Evolutionary conservation across 2,329 filamentous ascomycete species (phyloP), one percentile per base, ranked within the genome.

Genomic region (Colletotrichum scovillei): DNA sequence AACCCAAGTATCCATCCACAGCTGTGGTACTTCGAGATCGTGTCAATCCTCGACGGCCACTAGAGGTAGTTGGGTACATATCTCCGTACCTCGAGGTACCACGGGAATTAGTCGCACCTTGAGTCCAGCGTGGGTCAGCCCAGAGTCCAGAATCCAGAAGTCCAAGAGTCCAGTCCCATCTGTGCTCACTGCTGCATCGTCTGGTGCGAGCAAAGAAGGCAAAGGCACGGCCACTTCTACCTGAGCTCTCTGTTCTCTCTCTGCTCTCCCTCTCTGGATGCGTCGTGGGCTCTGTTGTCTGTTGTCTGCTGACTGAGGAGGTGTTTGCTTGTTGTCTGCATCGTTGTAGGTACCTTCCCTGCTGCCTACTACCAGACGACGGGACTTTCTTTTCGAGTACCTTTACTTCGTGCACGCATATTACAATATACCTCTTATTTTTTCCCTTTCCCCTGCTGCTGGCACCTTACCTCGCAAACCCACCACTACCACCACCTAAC

Each of bases 21-120:
- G 42, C 42, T 49, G 16, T 2, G 19, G 42, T 49, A 49, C 42
- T 49, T 49, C 8, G 19, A 49, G 42, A 22, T 26, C 60, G 42
- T 42, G 16, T n/a, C 16, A n/a, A 30, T 9, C 9, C 52, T 55
- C 30, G 42, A 65, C 32, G 19, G n/a, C 11, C 35, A 70, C 67
- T 67, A 70, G 59, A 72, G 59, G 70, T 55, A 55, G 66, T 22
- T 65, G 42, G 42, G 19, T 49, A 49, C 42, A 49, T 49, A 22
- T 22, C 4, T 22, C 19, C 42, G 38, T 42, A 42, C 38, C 16
- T 42, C 7, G 38, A 42, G 38, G 38, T 42, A 42, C 38, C 38
- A 19, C 5, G 38, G 16, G 38, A 42, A 49, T 11, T 49, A 22
- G 63, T 55, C 49, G 63, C 49, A 42, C 38, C 38, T 42, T 19